Evolutionary conservation across 208 protist genomes (phyloP), one percentile per base, ranked within the genome.

Genomic region (Leishmania arabica): DNA sequence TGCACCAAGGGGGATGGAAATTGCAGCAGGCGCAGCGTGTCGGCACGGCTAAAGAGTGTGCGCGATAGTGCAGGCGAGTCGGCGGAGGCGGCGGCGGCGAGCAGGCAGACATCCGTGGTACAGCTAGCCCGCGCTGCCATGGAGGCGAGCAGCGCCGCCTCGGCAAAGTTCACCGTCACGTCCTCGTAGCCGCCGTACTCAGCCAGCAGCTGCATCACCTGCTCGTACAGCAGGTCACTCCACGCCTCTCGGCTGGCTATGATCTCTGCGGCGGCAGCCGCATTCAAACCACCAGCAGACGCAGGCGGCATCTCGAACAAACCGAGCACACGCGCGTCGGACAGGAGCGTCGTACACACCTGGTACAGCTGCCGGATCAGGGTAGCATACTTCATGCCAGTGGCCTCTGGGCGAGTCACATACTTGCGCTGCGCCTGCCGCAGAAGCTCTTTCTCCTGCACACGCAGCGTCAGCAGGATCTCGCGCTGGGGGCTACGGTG

Each of bases 161-260:
- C 89, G 27, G 91, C 89, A 77, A 96, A 92, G 77, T 91, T 90
- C 49, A 98, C 83, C 56, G 89, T 94, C 56, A 95, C 92, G 79
- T 98, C 95, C 75, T 98, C 95, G 86, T 98, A 98, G 60, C 95
- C 95, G 75, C 91, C 91, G 81, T 92, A 96, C 54, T 90, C 83
- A 62, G 85, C 81, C 6, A 98, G 82, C 5, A 98, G 66, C 68
- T 95, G 85, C 54, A 78, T 78, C 27, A 92, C 80, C 81, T 96
- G 86, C 80, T 96, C 91, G 75, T 89, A 95, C 47, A 98, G 77
- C 31, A 98, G 71, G 69, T 91, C 91, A 58, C 89, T 92, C 93
- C 95, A 97, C 40, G 84, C 87, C 73, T 83, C 83, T 58, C 83
- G 87, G 56, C 79, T 84, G 60, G 80, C 71, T 31, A 78, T 42